These are phyloP conservation scores for Sporisorium scitamineum DNA, from an alignment of 1,284 basidiomycete genomes.

Conservation along the genomic window DNA sequence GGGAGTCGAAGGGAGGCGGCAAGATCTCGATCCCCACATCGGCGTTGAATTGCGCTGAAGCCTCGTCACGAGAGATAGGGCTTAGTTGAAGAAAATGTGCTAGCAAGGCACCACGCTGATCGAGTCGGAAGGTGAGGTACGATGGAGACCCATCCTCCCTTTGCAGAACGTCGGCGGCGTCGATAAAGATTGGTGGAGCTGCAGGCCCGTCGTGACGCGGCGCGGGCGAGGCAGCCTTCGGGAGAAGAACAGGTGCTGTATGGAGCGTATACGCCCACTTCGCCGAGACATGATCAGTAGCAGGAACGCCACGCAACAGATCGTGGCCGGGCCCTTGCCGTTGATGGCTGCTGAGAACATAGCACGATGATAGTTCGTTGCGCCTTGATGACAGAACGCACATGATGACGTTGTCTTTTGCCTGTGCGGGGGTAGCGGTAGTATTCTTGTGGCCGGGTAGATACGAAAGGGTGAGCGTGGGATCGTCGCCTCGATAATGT, in stretches of 20 bases:
- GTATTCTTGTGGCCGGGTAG: not conserved
- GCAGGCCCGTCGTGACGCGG: not conserved
- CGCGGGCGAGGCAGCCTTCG: not conserved
- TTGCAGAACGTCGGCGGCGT: conserved; percentile 2
- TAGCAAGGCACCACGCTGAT: conserved; percentile 13
- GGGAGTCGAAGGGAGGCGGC: conserved; percentile 5
- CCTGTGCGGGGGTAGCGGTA: not conserved
- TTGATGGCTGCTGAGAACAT: not conserved
- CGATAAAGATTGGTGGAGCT: conserved; percentile 8
- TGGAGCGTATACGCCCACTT: conserved; percentile 10
- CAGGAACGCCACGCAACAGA: not conserved
- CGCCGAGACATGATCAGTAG: not conserved
- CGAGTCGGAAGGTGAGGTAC: conserved; percentile 11
- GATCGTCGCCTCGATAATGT: conserved; percentile 48
- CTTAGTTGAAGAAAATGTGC: conserved; percentile 5
- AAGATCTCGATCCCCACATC: conserved; percentile 1
- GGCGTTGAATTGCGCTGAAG: not conserved
- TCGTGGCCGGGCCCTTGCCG: not conserved
- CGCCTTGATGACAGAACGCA: conserved; percentile 23
- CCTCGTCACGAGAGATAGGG: not conserved
- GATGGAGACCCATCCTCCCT: not conserved
- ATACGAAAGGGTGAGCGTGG: conserved; percentile 16
- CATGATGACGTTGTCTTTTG: not conserved
- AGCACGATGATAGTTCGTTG: conserved; percentile 24
- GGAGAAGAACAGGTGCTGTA: conserved; percentile 18